Percentiles rank a stretch among this genome's conserved stretches.
Conservation (phyloP, 768 basidiomycete species). For the Sutorius australiensis region DNA sequence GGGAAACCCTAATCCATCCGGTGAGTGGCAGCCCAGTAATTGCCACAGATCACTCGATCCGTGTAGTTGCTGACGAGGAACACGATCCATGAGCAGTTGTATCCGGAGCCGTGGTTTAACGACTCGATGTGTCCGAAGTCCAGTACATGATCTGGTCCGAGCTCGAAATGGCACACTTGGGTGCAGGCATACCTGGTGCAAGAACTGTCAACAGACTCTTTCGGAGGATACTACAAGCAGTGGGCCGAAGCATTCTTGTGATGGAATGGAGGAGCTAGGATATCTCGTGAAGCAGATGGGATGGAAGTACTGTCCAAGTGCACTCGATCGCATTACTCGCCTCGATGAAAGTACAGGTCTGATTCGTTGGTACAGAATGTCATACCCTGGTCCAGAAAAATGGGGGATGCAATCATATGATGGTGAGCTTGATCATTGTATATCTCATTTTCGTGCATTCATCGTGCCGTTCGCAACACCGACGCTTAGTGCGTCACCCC, state of each 20-base stretch:
- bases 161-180: constrained; percentile 40
- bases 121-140: constrained; percentile 41
- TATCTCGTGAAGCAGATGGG: constrained; percentile 47
- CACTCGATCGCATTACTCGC: not conserved
- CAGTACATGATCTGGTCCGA: constrained; percentile 41
- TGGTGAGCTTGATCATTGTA: constrained; percentile 35
- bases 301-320: constrained; percentile 60
- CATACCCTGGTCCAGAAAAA: constrained; percentile 48
- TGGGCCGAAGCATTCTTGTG: constrained; percentile 50
- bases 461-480: not conserved
- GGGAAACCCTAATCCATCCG: constrained; percentile 26
- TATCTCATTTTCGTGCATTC: not conserved
- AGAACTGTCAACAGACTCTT: constrained; percentile 45
- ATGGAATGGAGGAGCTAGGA: constrained; percentile 51
- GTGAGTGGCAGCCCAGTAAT: constrained; percentile 23
- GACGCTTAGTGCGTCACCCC: constrained; percentile 45
- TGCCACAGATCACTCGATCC: not conserved
- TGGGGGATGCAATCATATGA: constrained; percentile 59
- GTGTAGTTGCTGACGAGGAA: not conserved
- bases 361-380: constrained; percentile 30
- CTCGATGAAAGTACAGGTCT: not conserved
- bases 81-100: constrained; percentile 32
- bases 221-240: constrained; percentile 1
- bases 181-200: constrained; percentile 60
- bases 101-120: constrained; percentile 33